These are phyloP conservation scores for Rhizopus arrhizus DNA, from an alignment of 371 early-diverging fungal species.

Conservation along the genomic window DNA sequence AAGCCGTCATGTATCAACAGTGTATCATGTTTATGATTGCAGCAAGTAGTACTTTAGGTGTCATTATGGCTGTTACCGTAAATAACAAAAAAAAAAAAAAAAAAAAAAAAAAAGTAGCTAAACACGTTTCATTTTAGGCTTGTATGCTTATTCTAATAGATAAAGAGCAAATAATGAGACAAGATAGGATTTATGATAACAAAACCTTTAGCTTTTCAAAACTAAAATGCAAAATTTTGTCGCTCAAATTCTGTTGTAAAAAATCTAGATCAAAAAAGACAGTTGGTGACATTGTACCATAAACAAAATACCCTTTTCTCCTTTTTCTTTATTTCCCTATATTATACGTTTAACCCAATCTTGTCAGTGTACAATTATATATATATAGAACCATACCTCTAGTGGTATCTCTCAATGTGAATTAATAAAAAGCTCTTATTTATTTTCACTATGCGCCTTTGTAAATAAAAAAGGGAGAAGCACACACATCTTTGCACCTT, in stretches of 20 bases:
- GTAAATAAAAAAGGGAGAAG: too few species aligned
- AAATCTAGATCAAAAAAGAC: background rate
- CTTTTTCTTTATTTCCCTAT: too few species aligned
- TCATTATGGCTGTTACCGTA: conserved; percentile 64
- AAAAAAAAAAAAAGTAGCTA: background rate
- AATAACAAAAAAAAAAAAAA: conserved; percentile 10
- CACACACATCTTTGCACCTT: too few species aligned
- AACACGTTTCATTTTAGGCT: conserved; percentile 33
- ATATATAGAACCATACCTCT: too few species aligned
- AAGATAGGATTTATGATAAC: conserved; percentile 53
- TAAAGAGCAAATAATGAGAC: conserved; percentile 55
- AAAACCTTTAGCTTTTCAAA: conserved; percentile 7
- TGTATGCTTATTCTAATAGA: conserved; percentile 65
- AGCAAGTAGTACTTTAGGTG: conserved; percentile 69
- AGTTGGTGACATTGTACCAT: background rate
- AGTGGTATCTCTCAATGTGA: too few species aligned
- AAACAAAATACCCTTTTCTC: background rate
- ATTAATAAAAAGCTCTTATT: too few species aligned
- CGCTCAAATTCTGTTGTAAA: background rate
- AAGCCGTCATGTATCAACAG: conserved; percentile 83
- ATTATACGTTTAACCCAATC: too few species aligned
- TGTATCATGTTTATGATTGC: conserved; percentile 85
- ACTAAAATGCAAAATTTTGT: background rate
- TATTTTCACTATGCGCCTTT: too few species aligned
- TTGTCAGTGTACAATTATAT: too few species aligned